Base-by-base conservation (phyloP, 2,329 filamentous ascomycete species). In the Spiromastix sp. region DNA sequence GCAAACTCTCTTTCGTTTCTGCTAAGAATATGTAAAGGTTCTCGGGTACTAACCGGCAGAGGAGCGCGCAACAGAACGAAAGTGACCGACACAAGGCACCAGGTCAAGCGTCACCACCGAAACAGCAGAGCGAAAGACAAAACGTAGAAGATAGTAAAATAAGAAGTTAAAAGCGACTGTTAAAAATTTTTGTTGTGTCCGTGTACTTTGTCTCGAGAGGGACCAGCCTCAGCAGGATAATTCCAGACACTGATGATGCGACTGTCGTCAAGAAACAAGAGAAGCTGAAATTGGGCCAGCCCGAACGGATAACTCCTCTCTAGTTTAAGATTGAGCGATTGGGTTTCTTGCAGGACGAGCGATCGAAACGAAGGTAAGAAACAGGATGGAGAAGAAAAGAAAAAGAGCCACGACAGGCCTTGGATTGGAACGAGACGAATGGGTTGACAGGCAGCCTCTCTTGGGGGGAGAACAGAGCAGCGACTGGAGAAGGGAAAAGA, bases 171-270 rank as follows among this genome's bases (percentile, higher is more conserved):
- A 36, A 37, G 27, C 33, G 33, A 40, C 25, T 17, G 39, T 41
- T 36, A 36, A 36, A 40, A 44, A 38, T 30, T 39, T 42, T 31
- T 25, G 40, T 43, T 34, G 39, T 39, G 45, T 38, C 39, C 37
- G 40, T 35, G 40, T 36, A 39, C n/a, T n/a, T 33, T 42, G 47
- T 47, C 45, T 39, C 49, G 46, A 45, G 55, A 59, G 56, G 57
- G 48, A 45, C 57, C 57, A 49, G 57, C 56, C 57, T 59, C 56
- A 42, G 38, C 41, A 36, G 37, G 34, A 36, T 21, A 20, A 32
- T 32, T 34, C 29, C 37, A 46, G 39, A 41, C 42, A 44, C 43
- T 48, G 47, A 42, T 32, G 43, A 40, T 42, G 45, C 38, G 41
- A 42, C 32, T 39, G 25, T 39, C 28, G 38, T 38, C 40, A 45